phyloP scores from a whole-genome alignment of 2,329 filamentous ascomycete genomes.

The Nemania sp. region DNA sequence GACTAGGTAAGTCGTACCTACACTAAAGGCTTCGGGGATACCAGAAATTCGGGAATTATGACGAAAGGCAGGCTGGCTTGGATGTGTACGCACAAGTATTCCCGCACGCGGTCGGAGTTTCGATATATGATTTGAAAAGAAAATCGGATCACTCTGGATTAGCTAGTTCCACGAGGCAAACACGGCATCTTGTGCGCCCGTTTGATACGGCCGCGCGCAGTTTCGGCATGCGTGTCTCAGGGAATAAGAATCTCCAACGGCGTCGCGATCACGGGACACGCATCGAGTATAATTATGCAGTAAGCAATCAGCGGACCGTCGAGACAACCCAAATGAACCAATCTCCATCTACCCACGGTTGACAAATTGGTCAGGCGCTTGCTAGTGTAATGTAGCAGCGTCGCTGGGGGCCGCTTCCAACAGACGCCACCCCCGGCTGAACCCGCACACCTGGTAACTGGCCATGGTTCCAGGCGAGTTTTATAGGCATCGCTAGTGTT shows the following conservation, averaged over 20 bases:
- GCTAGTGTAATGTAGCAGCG: not conserved
- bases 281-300: slow-evolving; percentile 17
- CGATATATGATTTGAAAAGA: no score
- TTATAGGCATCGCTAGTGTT: not conserved
- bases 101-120: no score
- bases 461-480: not conserved
- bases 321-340: slow-evolving; percentile 6
- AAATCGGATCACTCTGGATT: no score
- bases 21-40: not conserved
- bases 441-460: slow-evolving; percentile 22
- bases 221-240: not conserved
- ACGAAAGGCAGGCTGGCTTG: not conserved
- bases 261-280: slow-evolving; percentile 24
- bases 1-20: not conserved
- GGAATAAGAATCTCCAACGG: slow-evolving; percentile 11
- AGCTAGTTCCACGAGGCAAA: no score
- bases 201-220: slow-evolving; percentile 1
- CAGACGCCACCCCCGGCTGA: slow-evolving; percentile 14
- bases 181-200: slow-evolving; percentile 2
- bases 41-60: slow-evolving; percentile 6
- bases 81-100: not conserved
- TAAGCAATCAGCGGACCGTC: slow-evolving; percentile 20
- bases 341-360: slow-evolving; percentile 10
- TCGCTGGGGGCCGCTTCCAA: slow-evolving; percentile 12
- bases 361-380: slow-evolving; percentile 23